Evolutionary conservation across 1,139 yeast genomes (phyloP), one percentile per base, ranked within the genome.

Genomic region (Pichia sp.): DNA sequence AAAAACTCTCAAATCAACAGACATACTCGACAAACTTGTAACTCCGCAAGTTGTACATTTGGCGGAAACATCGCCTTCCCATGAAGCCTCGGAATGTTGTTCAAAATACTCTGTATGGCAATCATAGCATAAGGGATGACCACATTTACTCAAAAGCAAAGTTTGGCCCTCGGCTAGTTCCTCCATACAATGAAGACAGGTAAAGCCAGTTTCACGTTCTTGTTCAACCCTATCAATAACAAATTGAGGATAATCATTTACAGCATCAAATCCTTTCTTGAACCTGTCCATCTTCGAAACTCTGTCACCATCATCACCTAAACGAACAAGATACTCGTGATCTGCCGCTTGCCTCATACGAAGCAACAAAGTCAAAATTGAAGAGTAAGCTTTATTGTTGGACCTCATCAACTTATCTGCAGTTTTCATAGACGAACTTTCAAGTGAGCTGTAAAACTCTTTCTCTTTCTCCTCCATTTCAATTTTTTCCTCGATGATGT

Each of bases 311-410:
- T 69, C 65, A 31, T 74, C 70, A 19, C 91, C 91, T 50, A 86
- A 73, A 56, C 81, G 79, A 39, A 89, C 93, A 53, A 93, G 72
- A 60, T 79, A 83, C 42, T 84, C 81, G 67, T 93, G 98, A 61
- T 91, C 84, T 65, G 97, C 88, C 2, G 96, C 95, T 69, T 93
- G 98, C 55, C 99, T 76, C 60, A 93, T 74, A 49, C 98, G 76
- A 46, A 91, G 70, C 55, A 93, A 74, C 61, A 91, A 70, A 0
- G 90, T 83, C 60, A 93, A 76, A 52, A 89, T 83, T 53, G 78
- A 78, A 4, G 85, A 76, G 50, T 63, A 58, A 2, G 57, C 13
- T 68, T 50, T 53, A 4, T 43, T 47, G 25, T 37, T 64, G 1
- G 67, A 61, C n/a, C 66, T 60, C 63, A 85, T 66, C 58, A 82